phyloP scores from a whole-genome alignment of 441 rosid genomes.

The Populus hybrid region DNA sequence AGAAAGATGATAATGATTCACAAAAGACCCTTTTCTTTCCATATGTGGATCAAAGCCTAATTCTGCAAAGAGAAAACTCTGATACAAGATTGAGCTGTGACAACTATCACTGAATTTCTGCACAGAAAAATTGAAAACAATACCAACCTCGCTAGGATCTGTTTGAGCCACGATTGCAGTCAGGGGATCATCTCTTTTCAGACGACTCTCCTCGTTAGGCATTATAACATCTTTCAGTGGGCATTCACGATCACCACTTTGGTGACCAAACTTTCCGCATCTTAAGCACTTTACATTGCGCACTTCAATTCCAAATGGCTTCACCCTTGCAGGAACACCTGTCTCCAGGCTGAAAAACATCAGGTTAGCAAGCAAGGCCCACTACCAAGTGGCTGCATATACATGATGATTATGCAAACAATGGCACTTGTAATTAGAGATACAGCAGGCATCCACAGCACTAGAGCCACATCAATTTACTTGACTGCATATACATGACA shows the following conservation, averaged over 20 bases:
- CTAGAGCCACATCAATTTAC: neutral
- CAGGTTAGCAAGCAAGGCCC: neutral
- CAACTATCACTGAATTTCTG: constrained; percentile 5
- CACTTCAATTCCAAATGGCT: constrained; percentile 89
- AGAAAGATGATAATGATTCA: neutral
- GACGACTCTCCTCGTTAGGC: constrained; percentile 85
- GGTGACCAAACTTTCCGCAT: constrained; percentile 86
- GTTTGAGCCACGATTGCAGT: constrained; percentile 71
- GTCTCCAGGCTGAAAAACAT: constrained; percentile 65
- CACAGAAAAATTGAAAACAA: constrained; percentile 2
- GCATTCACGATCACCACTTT: constrained; percentile 96
- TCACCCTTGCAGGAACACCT: constrained; percentile 67
- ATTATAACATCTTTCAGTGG: constrained; percentile 89
- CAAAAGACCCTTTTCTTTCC: neutral
- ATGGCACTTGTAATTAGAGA: neutral
- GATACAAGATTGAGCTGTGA: neutral
- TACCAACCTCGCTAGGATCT: constrained; percentile 76
- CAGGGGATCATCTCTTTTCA: constrained; percentile 93
- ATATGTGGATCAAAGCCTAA: neutral
- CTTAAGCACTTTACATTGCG: constrained; percentile 88
- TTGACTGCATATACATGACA: neutral
- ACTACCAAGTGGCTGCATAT: neutral
- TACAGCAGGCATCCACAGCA: neutral
- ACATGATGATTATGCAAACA: neutral
- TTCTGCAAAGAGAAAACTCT: neutral